Base-by-base conservation (phyloP, 108 stramenopile species). In the Skeletonema tropicum region DNA sequence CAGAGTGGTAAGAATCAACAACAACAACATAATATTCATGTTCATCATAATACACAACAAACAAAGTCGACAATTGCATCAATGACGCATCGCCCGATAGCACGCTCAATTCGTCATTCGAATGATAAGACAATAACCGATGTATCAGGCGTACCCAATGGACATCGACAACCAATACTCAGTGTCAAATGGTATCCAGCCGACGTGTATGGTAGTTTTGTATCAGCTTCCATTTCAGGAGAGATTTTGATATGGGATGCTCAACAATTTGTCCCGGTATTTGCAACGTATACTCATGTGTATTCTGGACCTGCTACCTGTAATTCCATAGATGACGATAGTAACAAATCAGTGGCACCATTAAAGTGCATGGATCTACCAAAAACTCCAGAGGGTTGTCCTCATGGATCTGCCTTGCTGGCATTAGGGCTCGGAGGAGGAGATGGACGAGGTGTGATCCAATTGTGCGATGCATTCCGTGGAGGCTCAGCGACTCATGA, bases 171-270 rank as follows among this genome's bases (percentile, higher is more conserved):
- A 49, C 81, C 89, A 8, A 61, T 90, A 26, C 66, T 80, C 6
- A 48, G 70, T 35, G 85, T 85, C 2, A 86, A 88, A 52, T 93
- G 92, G 92, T 90, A 93, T 74, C 90, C 90, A 19, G 78, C 83
- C 11, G 93, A 94, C 70, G 69, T 82, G 1, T 48, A 57, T 23
- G 93, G 93, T 30, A 80, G 74, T 1, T 94, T 94, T 70, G 66
- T 94, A 14, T 91, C 93, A n/a, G 69, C 81, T 2, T 76, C 87
- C 9, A 72, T 73, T 10, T 82, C 84, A 26, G 91, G 88, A 11
- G 66, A 81, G 55, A 66, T 94, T 29, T 38, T 90, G 46, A 69
- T 94, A 5, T 94, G 93, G 93, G 93, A 94, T 68, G 89, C 90
- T 11, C 69, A 77, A n/a, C 41, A 67, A 5, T 83, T 83, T 64